Evolutionary conservation across 768 basidiomycete species (phyloP).

Genomic region (Trametes cubensis): DNA sequence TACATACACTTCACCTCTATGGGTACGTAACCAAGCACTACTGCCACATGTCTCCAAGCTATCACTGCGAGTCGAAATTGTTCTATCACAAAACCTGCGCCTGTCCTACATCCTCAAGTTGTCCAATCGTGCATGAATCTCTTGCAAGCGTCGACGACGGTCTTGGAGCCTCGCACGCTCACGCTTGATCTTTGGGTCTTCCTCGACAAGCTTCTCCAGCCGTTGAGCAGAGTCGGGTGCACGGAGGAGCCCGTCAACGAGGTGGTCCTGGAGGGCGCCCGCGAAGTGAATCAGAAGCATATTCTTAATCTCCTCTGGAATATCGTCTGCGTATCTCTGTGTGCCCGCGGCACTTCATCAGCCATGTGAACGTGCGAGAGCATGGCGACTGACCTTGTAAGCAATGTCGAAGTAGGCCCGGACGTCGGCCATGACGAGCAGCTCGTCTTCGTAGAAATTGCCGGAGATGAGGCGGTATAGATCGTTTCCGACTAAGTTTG

Average conservation of each 20-base stretch:
- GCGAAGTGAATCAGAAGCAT: constrained; percentile 46
- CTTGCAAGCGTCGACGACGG: constrained; percentile 32
- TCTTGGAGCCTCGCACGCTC: constrained; percentile 37
- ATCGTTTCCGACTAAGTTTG: constrained; percentile 25
- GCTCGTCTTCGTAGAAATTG: constrained; percentile 45
- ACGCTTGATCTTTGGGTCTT: constrained; percentile 41
- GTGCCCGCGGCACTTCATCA: background rate
- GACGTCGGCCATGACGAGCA: constrained; percentile 69
- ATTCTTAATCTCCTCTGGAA: constrained; percentile 54
- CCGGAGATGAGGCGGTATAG: constrained; percentile 53
- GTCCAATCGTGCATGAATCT: constrained; percentile 40
- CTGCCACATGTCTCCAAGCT: too few species aligned
- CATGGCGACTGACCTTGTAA: constrained; percentile 41
- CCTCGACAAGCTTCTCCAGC: constrained; percentile 38
- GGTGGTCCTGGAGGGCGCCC: constrained; percentile 36
- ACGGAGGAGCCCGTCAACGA: constrained; percentile 41
- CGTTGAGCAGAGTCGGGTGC: constrained; percentile 22
- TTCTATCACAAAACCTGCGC: too few species aligned
- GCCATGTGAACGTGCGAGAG: constrained; percentile 41
- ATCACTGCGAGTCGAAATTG: too few species aligned
- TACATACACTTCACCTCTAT: too few species aligned
- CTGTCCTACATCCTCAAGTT: constrained; percentile 7
- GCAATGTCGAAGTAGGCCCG: constrained; percentile 73
- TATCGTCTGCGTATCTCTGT: constrained; percentile 59
- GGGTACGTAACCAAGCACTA: too few species aligned